Base-by-base conservation (phyloP, 2,329 filamentous ascomycete genomes). In the Sclerotiophoma versabilis region DNA sequence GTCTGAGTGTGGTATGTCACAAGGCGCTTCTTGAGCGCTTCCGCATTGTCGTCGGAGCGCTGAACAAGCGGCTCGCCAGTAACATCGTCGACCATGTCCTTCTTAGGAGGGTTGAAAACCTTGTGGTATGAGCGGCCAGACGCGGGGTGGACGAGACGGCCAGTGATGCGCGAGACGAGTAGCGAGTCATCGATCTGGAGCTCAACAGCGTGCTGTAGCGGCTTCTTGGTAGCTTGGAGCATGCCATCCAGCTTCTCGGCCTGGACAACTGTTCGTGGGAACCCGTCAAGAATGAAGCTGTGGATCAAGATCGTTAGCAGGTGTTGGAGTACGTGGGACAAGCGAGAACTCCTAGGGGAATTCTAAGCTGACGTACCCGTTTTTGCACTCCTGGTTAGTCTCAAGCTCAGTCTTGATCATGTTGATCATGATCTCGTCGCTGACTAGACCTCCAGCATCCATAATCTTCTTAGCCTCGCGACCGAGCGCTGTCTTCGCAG, bases 401-500 rank as follows among this genome's bases (percentile, higher is more conserved):
- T 96, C 90, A 45, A 99, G 85, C 84, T 99, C 93, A 76, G 89
- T 90, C 87, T 95, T 93, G 83, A 99, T 99, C 95, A 99, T 99
- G 79, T 93, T 92, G 78, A 99, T 91, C 86, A 99, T 93, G 75
- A 99, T 99, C 76, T 98, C 93, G 79, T 99, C 95, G 78, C 92
- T 96, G 76, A 99, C 95, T 55, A 99, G 87, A 67, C 93, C 93
- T 70, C 95, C 95, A 76, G 93, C 90, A 75, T 99, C 95, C 95
- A 99, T 99, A 79, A 99, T 99, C 87, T 98, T 98, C 88, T 99
- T 99, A 65, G 95, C 95, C 83, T 97, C 92, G 75, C 90, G 87
- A 68, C 95, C 95, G 63, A 99, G 87, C 56, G 90, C 80, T 53
- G 95, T 99, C 87, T 98, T 97, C 82, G 96, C 96, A 64, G 93